Percentiles rank a stretch among this genome's conserved stretches.
Conservation (phyloP, 2,329 filamentous ascomycete genomes). For the Bipolaris zeicola region DNA sequence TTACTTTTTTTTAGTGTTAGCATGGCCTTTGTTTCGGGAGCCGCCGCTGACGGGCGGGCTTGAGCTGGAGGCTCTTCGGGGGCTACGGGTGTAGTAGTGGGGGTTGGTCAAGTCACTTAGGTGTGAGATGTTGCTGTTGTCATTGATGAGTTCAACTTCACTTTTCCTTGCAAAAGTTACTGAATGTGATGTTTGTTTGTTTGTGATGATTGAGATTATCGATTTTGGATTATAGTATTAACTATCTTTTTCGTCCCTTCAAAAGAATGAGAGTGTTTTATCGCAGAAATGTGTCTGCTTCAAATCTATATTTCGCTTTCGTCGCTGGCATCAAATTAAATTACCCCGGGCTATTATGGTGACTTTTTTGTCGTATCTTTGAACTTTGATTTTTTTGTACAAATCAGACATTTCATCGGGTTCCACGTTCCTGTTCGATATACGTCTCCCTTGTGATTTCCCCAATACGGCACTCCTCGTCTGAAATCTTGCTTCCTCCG, state of each 20-base stretch:
- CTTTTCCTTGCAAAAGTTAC: too few relatives aligned
- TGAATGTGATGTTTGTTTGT: too few relatives aligned
- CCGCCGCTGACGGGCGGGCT: too few relatives aligned
- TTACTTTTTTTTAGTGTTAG: too few relatives aligned
- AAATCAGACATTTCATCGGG: not conserved
- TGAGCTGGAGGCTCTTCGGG: too few relatives aligned
- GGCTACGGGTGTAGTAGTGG: too few relatives aligned
- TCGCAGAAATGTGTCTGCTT: not conserved
- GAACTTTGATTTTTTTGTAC: not conserved
- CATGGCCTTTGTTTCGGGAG: too few relatives aligned
- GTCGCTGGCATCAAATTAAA: not conserved
- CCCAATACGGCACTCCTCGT: constrained; percentile 29
- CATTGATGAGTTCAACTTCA: too few relatives aligned
- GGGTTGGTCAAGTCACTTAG: too few relatives aligned
- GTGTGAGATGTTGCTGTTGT: too few relatives aligned
- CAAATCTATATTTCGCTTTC: not conserved
- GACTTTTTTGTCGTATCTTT: not conserved
- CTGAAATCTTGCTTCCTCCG: constrained; percentile 31
- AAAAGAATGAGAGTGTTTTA: not conserved
- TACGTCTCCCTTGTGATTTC: constrained; percentile 38
- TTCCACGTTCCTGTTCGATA: constrained; percentile 29
- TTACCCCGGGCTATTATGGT: not conserved
- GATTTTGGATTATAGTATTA: too few relatives aligned
- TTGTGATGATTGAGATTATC: too few relatives aligned
- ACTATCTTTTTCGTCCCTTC: not conserved